phyloP scores from a whole-genome alignment of 129 eudicot genomes.

The Helichrysum umbraculigerum region DNA sequence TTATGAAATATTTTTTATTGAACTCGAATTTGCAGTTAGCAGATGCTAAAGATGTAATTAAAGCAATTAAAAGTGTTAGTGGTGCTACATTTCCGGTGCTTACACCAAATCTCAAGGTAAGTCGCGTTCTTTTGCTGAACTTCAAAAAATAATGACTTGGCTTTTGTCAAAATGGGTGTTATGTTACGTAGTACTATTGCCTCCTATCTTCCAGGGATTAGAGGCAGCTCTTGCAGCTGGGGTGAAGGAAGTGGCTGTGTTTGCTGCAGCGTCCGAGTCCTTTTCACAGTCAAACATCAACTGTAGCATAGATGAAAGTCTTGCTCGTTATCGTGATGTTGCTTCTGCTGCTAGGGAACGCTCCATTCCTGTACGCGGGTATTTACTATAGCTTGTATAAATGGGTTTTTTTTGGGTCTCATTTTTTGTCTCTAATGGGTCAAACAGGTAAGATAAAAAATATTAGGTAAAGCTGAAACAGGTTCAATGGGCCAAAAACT shows the following conservation, averaged over 20 bases:
- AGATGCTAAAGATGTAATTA: constrained; percentile 82
- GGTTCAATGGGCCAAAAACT: background rate
- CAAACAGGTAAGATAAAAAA: background rate
- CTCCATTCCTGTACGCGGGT: constrained; percentile 90
- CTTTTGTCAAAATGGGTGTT: background rate
- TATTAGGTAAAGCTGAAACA: background rate
- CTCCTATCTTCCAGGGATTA: constrained; percentile 56
- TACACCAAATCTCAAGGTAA: constrained; percentile 88
- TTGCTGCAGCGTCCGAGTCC: constrained; percentile 98
- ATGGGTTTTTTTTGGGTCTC: no score
- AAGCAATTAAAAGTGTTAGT: constrained; percentile 49
- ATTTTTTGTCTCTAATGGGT: background rate
- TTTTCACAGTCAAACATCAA: constrained; percentile 81
- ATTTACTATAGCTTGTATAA: constrained; percentile 21
- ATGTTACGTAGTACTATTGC: background rate
- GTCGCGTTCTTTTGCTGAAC: background rate
- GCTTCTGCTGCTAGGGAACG: constrained; percentile 61
- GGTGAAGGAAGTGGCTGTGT: constrained; percentile 89
- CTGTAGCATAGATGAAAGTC: constrained; percentile 88
- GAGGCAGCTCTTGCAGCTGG: constrained; percentile 93
- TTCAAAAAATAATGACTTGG: background rate
- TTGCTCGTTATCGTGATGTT: constrained; percentile 71
- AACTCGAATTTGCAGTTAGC: constrained; percentile 76
- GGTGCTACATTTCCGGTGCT: constrained; percentile 76
- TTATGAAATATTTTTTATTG: no score